Evolutionary conservation across 345 rosid genomes (phyloP).

Genomic region (Populus nigra): DNA sequence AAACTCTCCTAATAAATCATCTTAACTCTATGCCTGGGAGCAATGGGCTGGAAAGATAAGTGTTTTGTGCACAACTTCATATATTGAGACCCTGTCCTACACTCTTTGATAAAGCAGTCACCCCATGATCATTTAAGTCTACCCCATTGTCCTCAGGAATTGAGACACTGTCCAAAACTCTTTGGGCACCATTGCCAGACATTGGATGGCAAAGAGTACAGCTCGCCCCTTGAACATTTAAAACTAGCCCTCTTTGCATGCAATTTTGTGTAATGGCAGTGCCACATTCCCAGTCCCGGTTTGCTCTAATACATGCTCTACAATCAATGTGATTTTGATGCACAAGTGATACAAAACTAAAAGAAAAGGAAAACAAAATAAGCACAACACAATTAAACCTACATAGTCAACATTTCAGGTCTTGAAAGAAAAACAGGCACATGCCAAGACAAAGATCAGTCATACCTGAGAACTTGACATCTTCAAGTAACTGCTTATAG

Average conservation of each 20-base stretch:
- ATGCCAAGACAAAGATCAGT: background rate
- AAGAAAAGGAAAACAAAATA: background rate
- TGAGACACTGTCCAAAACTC: background rate
- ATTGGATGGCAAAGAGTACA: background rate
- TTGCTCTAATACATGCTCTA: background rate
- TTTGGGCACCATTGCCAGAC: background rate
- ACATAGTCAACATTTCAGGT: background rate
- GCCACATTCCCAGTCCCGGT: background rate
- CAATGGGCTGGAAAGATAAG: background rate
- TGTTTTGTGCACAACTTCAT: background rate
- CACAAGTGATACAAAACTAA: background rate
- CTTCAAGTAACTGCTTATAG: conserved; percentile 80
- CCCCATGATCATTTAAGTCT: too few relatives aligned
- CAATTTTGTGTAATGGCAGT: background rate
- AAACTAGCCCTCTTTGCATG: background rate
- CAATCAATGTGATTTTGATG: background rate
- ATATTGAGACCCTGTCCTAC: background rate
- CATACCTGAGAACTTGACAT: conserved; percentile 95
- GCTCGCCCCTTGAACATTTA: background rate
- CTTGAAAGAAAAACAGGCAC: background rate
- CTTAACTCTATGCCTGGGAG: background rate
- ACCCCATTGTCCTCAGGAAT: background rate
- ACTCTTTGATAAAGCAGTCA: too few relatives aligned
- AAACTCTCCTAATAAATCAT: background rate
- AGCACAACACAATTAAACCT: background rate